Conservation (phyloP, 2,329 filamentous ascomycete genomes). For the Scedosporium dehoogii region DNA sequence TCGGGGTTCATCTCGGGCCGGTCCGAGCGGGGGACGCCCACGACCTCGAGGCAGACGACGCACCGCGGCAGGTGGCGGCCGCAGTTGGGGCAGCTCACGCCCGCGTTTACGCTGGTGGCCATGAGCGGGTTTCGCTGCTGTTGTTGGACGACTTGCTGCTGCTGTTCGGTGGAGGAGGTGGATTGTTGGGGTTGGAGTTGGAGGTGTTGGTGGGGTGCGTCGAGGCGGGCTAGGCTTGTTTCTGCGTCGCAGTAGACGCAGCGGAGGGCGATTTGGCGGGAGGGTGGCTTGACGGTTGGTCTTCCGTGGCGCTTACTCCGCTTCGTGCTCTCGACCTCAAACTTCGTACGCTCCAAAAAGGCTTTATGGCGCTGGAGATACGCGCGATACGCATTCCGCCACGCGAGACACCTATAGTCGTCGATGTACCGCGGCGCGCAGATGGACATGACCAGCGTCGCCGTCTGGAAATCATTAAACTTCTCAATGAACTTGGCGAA, state of each 20-base stretch:
- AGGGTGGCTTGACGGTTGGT: constrained; percentile 54
- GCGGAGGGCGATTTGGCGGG: constrained; percentile 61
- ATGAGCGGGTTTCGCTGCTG: constrained; percentile 43
- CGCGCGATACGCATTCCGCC: constrained; percentile 62
- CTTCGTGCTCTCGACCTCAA: constrained; percentile 67
- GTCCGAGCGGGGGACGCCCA: constrained; percentile 54
- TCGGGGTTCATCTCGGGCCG: constrained; percentile 42
- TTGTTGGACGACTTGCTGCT: constrained; percentile 5
- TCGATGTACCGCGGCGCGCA: constrained; percentile 67
- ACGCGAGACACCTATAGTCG: constrained; percentile 64
- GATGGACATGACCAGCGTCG: constrained; percentile 63
- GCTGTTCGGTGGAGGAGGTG: neutral
- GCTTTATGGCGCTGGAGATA: constrained; percentile 63
- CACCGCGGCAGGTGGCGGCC: constrained; percentile 57
- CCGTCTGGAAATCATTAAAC: constrained; percentile 70
- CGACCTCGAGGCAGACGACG: constrained; percentile 56
- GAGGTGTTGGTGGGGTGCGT: constrained; percentile 8
- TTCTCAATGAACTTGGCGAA: constrained; percentile 67
- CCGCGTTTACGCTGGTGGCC: constrained; percentile 45
- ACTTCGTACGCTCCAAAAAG: constrained; percentile 67
- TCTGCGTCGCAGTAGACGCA: constrained; percentile 67
- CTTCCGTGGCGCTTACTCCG: constrained; percentile 54
- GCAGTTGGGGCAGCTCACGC: constrained; percentile 57
- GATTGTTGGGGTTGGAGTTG: neutral
- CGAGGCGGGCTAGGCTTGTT: constrained; percentile 33